Base-by-base conservation (phyloP, 148 eudicot genomes). In the Polygonum aviculare region DNA sequence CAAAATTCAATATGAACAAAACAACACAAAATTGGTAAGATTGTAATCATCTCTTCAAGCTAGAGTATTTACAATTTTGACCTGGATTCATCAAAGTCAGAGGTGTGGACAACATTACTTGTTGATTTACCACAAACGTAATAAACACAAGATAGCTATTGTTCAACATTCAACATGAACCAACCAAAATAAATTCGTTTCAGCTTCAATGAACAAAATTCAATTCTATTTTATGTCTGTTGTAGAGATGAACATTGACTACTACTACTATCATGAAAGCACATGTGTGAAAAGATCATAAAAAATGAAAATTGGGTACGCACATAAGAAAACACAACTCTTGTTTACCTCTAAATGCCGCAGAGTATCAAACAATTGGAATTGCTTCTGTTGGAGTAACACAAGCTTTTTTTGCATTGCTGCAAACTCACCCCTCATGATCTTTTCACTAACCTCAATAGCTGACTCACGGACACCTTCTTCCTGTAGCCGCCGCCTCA, bases 311-410 rank as follows among this genome's bases (percentile, higher is more conserved):
- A 44, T 44, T 7, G 9, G 47, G 10, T 44, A 44, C 47, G 9
- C 45, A 7, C 47, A 44, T 8, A 44, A 44, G 47, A 44, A 44
- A 44, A 44, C 47, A 44, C 9, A 54, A 21, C n/a, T 4, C 60
- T n/a, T 54, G 22, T 54, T 74, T 89, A 89, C 90, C 92, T 87
- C 92, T 82, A 89, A 80, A 70, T 86, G 88, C 22, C 92, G 79
- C 72, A 85, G 81, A n/a, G 87, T 79, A 74, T 86, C 92, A 16
- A 79, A 74, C 12, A 89, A 84, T 67, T 79, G 83, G 80, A 82
- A 77, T 60, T 89, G 84, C 83, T 87, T 87, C 83, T 89, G 90
- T 80, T 82, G 85, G 62, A 87, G 86, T 63, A 85, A 73, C 77
- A 85, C 72, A 51, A 89, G 85, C 74, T 85, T 90, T 76, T 80